phyloP scores from a whole-genome alignment of 805 yeast genomes.

The Novakomyces olei region DNA sequence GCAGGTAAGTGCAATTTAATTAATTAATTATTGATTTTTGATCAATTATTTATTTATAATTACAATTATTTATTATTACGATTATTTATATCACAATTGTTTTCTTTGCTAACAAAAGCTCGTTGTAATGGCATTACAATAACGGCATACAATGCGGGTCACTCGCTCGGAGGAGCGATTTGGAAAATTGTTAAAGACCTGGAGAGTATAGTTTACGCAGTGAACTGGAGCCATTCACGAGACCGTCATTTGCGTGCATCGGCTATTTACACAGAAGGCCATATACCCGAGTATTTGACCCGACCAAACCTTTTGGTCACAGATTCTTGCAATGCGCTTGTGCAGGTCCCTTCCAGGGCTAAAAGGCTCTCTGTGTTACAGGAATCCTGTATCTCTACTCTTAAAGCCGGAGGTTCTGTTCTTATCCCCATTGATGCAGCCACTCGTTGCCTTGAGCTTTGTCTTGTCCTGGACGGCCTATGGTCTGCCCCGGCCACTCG shows the following conservation, averaged over 20 bases:
- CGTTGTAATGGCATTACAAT: constrained; percentile 20
- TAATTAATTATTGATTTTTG: too few relatives aligned
- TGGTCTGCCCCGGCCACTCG: too few relatives aligned
- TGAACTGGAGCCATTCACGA: constrained; percentile 84
- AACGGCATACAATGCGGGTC: constrained; percentile 81
- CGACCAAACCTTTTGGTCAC: constrained; percentile 1
- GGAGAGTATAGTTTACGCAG: constrained; percentile 71
- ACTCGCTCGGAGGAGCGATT: constrained; percentile 76
- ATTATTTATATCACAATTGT: too few relatives aligned
- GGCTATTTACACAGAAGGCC: constrained; percentile 42
- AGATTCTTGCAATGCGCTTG: constrained; percentile 2
- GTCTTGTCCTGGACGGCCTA: constrained; percentile 50
- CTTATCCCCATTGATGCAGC: constrained; percentile 63
- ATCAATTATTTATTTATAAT: too few relatives aligned
- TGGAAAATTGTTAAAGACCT: constrained; percentile 57
- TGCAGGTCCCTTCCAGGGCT: not conserved
- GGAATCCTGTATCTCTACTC: constrained; percentile 37
- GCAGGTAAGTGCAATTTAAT: constrained; percentile 37
- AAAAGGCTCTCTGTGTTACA: constrained; percentile 1
- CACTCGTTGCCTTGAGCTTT: constrained; percentile 59
- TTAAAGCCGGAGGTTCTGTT: constrained; percentile 60
- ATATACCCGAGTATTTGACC: constrained; percentile 31
- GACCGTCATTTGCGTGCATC: constrained; percentile 57
- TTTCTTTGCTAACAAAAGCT: too few relatives aligned
- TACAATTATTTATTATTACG: too few relatives aligned